phyloP scores from a whole-genome alignment of 805 yeast species.

The Debaryomyces hansenii region DNA sequence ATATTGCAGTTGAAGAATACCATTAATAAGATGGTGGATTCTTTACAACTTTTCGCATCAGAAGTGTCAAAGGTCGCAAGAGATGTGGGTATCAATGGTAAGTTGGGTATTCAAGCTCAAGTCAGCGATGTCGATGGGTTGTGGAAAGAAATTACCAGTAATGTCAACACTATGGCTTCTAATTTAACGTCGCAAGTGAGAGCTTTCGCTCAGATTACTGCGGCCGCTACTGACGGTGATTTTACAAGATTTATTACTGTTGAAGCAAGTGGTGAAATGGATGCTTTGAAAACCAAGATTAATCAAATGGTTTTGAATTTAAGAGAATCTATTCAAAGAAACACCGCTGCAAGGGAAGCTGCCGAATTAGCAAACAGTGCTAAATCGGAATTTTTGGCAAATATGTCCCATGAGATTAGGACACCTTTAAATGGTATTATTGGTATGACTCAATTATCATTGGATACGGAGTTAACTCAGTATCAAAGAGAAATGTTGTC shows the following conservation, averaged over 20 bases:
- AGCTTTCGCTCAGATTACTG: slow-evolving; percentile 91
- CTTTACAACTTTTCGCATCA: slow-evolving; percentile 80
- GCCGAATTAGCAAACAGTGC: slow-evolving; percentile 90
- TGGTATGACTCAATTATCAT: slow-evolving; percentile 87
- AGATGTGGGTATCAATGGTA: slow-evolving; percentile 93
- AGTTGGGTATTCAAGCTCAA: slow-evolving; percentile 88
- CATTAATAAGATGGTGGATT: slow-evolving; percentile 90
- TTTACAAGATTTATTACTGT: slow-evolving; percentile 88
- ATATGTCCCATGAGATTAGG: slow-evolving; percentile 70
- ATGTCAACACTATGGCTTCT: slow-evolving; percentile 93
- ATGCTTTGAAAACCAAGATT: slow-evolving; percentile 60
- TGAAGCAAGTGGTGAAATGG: slow-evolving; percentile 92
- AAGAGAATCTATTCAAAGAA: slow-evolving; percentile 86
- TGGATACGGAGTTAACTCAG: slow-evolving; percentile 86
- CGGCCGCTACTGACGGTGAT: slow-evolving; percentile 93
- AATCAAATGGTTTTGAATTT: slow-evolving; percentile 84
- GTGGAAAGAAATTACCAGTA: slow-evolving; percentile 90
- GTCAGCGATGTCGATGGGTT: slow-evolving; percentile 88
- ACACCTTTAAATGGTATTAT: slow-evolving; percentile 93
- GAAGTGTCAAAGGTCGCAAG: slow-evolving; percentile 90
- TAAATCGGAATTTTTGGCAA: slow-evolving; percentile 86
- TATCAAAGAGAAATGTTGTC: slow-evolving; percentile 90
- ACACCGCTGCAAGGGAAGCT: slow-evolving; percentile 92
- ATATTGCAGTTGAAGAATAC: slow-evolving; percentile 82
- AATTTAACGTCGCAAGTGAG: slow-evolving; percentile 89